Evolutionary conservation across 108 stramenopile genomes (phyloP), one percentile per base, ranked within the genome.

Genomic region (Cyclotella baltica): DNA sequence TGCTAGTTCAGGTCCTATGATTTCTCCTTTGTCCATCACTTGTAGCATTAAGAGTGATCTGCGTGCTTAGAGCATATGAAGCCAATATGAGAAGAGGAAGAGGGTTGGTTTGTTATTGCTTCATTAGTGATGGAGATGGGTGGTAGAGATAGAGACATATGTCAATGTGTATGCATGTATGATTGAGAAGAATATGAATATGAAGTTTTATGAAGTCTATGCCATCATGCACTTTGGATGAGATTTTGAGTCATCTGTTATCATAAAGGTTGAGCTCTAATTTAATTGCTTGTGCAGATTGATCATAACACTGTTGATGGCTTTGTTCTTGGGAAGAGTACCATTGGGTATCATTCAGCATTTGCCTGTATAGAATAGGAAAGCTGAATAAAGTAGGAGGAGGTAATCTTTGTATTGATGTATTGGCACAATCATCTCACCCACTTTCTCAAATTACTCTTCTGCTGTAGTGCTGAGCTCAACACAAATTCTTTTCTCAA

Each of bases 171-270:
- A 6, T 29, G 8, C 15, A 9, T 57, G 6, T 6, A 11, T 8
- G 11, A 9, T 57, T 57, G 27, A 15, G 6, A 9, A 10, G 23
- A 9, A 57, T 57, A 57, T 57, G 56, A 57, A 57, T 57, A 57
- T 57, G 56, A 57, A 57, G 56, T 13, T 25, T 25, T 57, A 57
- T 57, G 56, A 28, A 57, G 56, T 57, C 56, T 9, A 57, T 57
- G 56, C 10, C 6, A 15, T 57, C 28, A 15, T 28, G 23, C 15
- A 29, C 28, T 13, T 13, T 29, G 28, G 15, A 28, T 57, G 56
- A 15, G 28, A 57, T 25, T 11, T 6, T 16, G 15, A 13, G 28
- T 25, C 15, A 10, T 9, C 10, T 29, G 23, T 15, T 15, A 57
- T 25, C 23, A 11, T 29, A 11, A 15, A 28, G 15, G 56, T 6